Conservation (phyloP, 2,329 filamentous ascomycete species). For the Sclerotinia subarctica region DNA sequence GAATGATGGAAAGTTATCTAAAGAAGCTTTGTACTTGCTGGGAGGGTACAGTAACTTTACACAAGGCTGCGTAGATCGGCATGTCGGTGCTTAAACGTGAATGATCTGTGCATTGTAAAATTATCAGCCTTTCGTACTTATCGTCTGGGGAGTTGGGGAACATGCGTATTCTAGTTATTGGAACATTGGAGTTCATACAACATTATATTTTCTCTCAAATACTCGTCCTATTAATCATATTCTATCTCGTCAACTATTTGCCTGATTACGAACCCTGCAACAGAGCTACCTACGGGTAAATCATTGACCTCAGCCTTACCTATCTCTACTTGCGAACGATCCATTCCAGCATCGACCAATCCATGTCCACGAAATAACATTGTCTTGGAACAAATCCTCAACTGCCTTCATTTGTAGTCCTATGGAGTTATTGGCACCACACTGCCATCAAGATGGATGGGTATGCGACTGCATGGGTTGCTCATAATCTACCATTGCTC, state of each 20-base stretch:
- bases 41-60: constrained; percentile 4
- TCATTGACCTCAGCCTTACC: constrained; percentile 5
- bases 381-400: constrained; percentile 2
- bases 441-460: constrained; percentile 61
- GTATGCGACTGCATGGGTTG: constrained; percentile 74
- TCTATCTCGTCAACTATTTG: background rate
- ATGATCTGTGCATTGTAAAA: constrained; percentile 10
- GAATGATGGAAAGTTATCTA: constrained; percentile 20
- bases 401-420: constrained; percentile 21
- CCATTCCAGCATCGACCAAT: constrained; percentile 9
- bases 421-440: constrained; percentile 33
- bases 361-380: constrained; percentile 14
- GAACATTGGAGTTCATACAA: background rate
- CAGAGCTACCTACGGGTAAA: too few species aligned
- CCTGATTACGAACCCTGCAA: background rate
- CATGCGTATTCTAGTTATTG: background rate
- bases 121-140: background rate
- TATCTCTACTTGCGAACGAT: background rate
- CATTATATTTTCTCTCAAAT: background rate
- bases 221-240: background rate
- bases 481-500: constrained; percentile 82
- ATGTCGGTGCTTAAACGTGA: constrained; percentile 2
- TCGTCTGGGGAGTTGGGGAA: background rate
- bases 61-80: constrained; percentile 18
- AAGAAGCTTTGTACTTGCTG: constrained; percentile 18